Evolutionary conservation across 2,329 filamentous ascomycete genomes (phyloP), one percentile per base, ranked within the genome.

Genomic region (Decorospora gaudefroyi): DNA sequence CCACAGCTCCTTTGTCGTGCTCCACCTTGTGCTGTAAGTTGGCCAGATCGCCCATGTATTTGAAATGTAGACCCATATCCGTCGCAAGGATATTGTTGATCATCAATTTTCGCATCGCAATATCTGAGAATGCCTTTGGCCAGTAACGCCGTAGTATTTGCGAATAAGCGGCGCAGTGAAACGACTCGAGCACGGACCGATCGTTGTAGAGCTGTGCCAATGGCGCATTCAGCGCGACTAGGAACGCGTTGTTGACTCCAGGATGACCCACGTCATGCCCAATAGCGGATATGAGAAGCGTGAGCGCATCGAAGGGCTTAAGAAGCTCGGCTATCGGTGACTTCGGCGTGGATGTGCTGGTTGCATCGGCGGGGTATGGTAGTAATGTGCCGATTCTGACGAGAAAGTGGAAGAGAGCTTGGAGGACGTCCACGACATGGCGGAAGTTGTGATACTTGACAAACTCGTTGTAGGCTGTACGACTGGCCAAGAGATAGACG

Each of bases 391-490:
- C 88, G 37, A 96, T 85, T 52, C 83, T 83, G 42, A 96, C 78
- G 4, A 97, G 81, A 65, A 96, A 96, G 73, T 87, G 85, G 69
- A 96, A 97, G 3, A 90, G 84, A 1, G 92, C 95, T 70, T 97
- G 92, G 39, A 97, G 78, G 18, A 99, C 93, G 71, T 99, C 93
- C 50, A 96, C 86, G 15, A 96, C 93, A 71, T 99, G 93, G 41
- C 92, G 87, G 69, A 97, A 99, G 72, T 99, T 99, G 76, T 99
- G 93, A 65, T 97, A 99, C 15, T 92, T 88, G 23, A 96, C 90
- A 69, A 96, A 96, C 46, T 83, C 87, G 70, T 97, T 97, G 74
- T 99, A 99, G n/a, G 93, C 89, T 33, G 87, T 85, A 50, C 92
- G 86, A 64, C 90, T 93, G 39, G 91, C 90, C 51, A 95, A 81